Evolutionary conservation across 768 basidiomycete genomes (phyloP), one percentile per base, ranked within the genome.

Genomic region (Lactarius sp.): DNA sequence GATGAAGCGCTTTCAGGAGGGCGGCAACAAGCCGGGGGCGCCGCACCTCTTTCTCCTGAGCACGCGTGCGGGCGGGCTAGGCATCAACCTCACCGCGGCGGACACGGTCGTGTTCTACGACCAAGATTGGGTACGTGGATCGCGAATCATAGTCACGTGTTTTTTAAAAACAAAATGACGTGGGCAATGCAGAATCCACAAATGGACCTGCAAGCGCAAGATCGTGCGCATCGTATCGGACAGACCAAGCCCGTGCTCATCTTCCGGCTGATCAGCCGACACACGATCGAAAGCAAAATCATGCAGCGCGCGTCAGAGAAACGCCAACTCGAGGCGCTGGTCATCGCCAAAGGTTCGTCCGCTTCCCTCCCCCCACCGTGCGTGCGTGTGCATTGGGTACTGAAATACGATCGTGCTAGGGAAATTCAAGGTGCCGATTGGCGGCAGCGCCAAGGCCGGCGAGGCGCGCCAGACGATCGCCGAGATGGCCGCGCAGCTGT

Each of bases 101-200:
- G 91, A 94, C 73, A 94, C 93, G 0, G 94, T 97, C 61, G 92
- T 97, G 62, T 92, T 97, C 75, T 95, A 93, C 70, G 93, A 94
- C 70, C 87, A 90, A 66, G 92, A 94, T 72, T 94, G 92, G 92
- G 88, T 93, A 72, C 36, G 82, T 74, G 9, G n/a, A n/a, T n/a
- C n/a, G n/a, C n/a, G n/a, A n/a, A n/a, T n/a, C n/a, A n/a, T n/a
- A n/a, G 52, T 66, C 7, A 7, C n/a, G 13, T 18, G 51, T 27
- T n/a, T n/a, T n/a, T n/a, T n/a, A n/a, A n/a, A n/a, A 27, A 27
- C 2, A 6, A n/a, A 52, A 14, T 33, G 34, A 22, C 13, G 6
- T 31, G 18, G n/a, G 22, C 14, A 31, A 18, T 20, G 5, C 61
- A 92, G 90, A 93, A 92, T 70, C 94, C 95, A 0, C 95, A 97